Evolutionary conservation across 495 filamentous ascomycete genomes (phyloP).

Genomic region (Achaetomiella virescens): DNA sequence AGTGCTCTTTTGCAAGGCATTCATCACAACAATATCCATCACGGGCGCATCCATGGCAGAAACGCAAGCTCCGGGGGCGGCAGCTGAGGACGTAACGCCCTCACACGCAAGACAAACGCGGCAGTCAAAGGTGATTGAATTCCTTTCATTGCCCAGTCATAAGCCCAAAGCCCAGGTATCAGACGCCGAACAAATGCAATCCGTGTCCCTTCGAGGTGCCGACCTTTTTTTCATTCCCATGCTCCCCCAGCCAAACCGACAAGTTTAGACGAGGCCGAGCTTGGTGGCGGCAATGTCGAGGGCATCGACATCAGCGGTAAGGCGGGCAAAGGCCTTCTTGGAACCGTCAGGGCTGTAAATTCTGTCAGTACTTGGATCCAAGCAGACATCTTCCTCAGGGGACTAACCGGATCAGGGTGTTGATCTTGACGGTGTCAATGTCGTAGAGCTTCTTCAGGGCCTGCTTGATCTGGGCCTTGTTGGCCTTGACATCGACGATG

Average conservation of each 20-base stretch:
- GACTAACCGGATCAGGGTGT: slow-evolving; percentile 90
- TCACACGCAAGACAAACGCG: neutral
- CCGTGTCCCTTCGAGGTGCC: slow-evolving; percentile 24
- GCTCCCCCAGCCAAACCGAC: slow-evolving; percentile 9
- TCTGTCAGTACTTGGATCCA: slow-evolving; percentile 1
- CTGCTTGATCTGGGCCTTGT: slow-evolving; percentile 99
- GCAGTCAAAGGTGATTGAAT: slow-evolving; percentile 28
- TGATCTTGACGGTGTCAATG: slow-evolving; percentile 96
- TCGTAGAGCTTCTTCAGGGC: slow-evolving; percentile 99
- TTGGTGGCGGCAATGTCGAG: slow-evolving; percentile 99
- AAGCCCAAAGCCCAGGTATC: slow-evolving; percentile 28
- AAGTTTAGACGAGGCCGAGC: slow-evolving; percentile 85
- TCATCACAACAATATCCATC: too few species aligned
- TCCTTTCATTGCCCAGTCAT: slow-evolving; percentile 30
- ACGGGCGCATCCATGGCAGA: too few species aligned
- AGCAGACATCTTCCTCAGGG: neutral
- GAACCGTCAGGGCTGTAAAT: slow-evolving; percentile 74
- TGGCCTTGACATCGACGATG: slow-evolving; percentile 96
- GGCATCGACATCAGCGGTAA: slow-evolving; percentile 94
- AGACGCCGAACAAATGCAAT: slow-evolving; percentile 34
- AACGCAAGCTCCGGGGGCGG: too few species aligned
- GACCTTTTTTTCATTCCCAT: slow-evolving; percentile 17
- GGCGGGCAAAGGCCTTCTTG: slow-evolving; percentile 96
- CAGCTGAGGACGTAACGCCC: too few species aligned
- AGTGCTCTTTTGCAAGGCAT: too few species aligned